Evolutionary conservation across 148 eudicot genomes (phyloP).

Genomic region (Chenopodium quinoa): DNA sequence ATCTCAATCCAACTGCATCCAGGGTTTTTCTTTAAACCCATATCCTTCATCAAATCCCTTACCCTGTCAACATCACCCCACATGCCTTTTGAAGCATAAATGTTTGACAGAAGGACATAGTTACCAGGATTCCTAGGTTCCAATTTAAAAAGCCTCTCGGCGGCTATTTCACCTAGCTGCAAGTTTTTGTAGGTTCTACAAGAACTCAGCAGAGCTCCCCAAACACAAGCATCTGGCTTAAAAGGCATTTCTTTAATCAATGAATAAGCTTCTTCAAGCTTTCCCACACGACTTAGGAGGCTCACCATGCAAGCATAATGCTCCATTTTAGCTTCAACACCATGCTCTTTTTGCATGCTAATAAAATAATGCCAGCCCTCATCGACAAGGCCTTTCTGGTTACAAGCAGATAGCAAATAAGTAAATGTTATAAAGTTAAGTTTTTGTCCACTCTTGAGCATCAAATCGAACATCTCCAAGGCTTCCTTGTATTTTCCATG

Average conservation of each 20-base stretch:
- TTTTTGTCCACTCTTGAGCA: slow-evolving; percentile 50
- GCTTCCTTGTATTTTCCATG: slow-evolving; percentile 59
- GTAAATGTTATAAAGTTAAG: slow-evolving; percentile 57
- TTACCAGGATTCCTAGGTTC: slow-evolving; percentile 73
- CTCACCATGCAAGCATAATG: slow-evolving; percentile 81
- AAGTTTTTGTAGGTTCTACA: slow-evolving; percentile 50
- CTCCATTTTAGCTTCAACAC: slow-evolving; percentile 50
- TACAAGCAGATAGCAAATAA: slow-evolving; percentile 63
- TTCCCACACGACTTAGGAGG: slow-evolving; percentile 65
- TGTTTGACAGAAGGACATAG: slow-evolving; percentile 60
- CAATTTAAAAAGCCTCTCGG: slow-evolving; percentile 53
- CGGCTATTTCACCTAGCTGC: slow-evolving; percentile 59
- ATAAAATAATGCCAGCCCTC: slow-evolving; percentile 50
- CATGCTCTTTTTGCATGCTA: slow-evolving; percentile 48
- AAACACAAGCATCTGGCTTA: slow-evolving; percentile 67
- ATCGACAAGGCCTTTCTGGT: slow-evolving; percentile 55
- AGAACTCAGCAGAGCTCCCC: slow-evolving; percentile 76
- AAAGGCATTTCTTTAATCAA: slow-evolving; percentile 55
- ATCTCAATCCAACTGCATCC: slow-evolving; percentile 85
- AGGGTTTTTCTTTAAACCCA: slow-evolving; percentile 60
- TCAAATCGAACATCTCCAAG: slow-evolving; percentile 46
- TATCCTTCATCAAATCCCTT: slow-evolving; percentile 55
- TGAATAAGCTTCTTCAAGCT: slow-evolving; percentile 65
- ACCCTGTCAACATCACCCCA: slow-evolving; percentile 53
- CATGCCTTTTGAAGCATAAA: slow-evolving; percentile 61